Base-by-base conservation (phyloP, 192 early-diverging fungal genomes). In the Backusella luteola region DNA sequence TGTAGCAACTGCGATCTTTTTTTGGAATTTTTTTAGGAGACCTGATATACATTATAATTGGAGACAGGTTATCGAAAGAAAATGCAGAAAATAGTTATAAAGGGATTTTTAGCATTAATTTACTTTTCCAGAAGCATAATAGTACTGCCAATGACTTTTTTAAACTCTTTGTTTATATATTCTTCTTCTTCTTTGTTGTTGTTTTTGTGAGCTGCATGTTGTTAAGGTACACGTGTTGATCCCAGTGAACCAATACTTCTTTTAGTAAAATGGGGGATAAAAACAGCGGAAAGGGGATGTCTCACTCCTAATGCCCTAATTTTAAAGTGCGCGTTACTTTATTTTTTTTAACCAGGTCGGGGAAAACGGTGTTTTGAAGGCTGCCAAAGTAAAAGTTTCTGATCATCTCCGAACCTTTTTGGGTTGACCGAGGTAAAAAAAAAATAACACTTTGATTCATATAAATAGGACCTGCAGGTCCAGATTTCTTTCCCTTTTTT, bases 311-410 rank as follows among this genome's bases (percentile, higher is more conserved):
- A 63, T 63, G 56, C 56, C 56, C 32, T 63, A 63, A 63, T 63
- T 32, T 63, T 63, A 63, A 63, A 29, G 56, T 59, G 56, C 56
- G 56, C 56, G 56, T 63, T 29, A 63, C 26, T 63, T 29, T 26
- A 32, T 56, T 56, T 63, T 63, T 63, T 63, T 63, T 29, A 63
- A 63, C 56, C 56, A 63, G 56, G 56, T 63, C 56, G 56, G 56
- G 56, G n/a, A 29, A 63, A 63, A 63, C 56, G 56, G 56, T 63
- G 56, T 63, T 63, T 63, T 11, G 56, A 63, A 29, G 23, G 56
- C 56, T 63, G 21, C 56, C 56, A 59, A 23, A 59, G 12, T 26
- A 26, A 26, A 59, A 59, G 11, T 59, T 59, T 59, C 56, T 59
- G 23, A 59, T 59, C 56, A 59, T 59, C 56, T 59, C 56, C 56